Evolutionary conservation across 176 grass and related monocot genomes (phyloP).

Genomic region (Carex parvula): DNA sequence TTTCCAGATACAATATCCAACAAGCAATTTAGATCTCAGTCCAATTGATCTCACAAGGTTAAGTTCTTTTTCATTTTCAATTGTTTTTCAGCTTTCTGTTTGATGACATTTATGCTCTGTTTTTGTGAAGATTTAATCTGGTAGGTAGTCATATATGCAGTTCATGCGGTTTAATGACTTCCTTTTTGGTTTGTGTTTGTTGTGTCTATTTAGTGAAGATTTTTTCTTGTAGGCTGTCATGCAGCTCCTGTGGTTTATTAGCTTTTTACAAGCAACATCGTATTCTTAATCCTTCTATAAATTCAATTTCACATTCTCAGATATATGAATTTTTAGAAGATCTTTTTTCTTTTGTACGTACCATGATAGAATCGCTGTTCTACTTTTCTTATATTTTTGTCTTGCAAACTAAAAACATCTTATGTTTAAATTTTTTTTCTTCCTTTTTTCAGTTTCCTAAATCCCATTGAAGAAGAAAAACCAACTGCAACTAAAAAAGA

Average conservation of each 20-base stretch:
- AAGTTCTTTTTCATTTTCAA: not conserved
- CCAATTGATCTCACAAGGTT: slow-evolving; percentile 47
- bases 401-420: not conserved
- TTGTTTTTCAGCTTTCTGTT: not conserved
- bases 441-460: slow-evolving; percentile 26
- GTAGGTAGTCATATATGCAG: not conserved
- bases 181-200: not conserved
- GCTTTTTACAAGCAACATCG: not conserved
- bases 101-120: not conserved
- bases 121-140: not conserved
- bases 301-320: not conserved
- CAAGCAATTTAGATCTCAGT: slow-evolving; percentile 46
- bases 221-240: not conserved
- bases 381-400: not conserved
- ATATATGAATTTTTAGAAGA: not conserved
- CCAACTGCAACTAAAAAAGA: slow-evolving; percentile 27
- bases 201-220: not conserved
- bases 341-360: not conserved
- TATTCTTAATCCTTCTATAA: not conserved
- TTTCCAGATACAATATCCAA: slow-evolving; percentile 48
- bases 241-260: not conserved
- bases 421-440: not conserved
- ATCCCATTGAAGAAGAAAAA: slow-evolving; percentile 35
- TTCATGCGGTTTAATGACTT: not conserved
- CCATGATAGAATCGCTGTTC: not conserved